A percentile compares a stretch with the other conserved stretches of the same genome.
phyloP scores from a whole-genome alignment of 345 rosid species.

The Toxicodendron radicans region DNA sequence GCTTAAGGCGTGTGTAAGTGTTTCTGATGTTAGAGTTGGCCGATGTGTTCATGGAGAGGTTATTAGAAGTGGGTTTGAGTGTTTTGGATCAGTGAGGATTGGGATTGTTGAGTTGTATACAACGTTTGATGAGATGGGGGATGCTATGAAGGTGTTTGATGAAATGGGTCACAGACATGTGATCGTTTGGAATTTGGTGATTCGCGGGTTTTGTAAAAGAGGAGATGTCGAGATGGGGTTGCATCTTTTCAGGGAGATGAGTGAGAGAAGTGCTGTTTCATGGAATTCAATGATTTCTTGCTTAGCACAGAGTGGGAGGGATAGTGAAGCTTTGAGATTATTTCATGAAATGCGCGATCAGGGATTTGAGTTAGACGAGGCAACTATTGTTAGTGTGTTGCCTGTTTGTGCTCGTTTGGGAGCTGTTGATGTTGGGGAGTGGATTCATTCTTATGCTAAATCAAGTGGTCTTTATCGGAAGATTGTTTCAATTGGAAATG shows the following conservation, averaged over 20 bases:
- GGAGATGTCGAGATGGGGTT: slow-evolving; percentile 57
- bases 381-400: slow-evolving; percentile 56
- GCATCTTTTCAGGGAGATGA: slow-evolving; percentile 52
- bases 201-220: slow-evolving; percentile 57
- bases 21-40: slow-evolving; percentile 40
- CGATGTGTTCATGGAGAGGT: slow-evolving; percentile 54
- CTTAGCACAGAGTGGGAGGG: slow-evolving; percentile 55
- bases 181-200: slow-evolving; percentile 66
- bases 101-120: slow-evolving; percentile 62
- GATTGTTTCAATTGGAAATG: slow-evolving; percentile 56
- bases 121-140: slow-evolving; percentile 45
- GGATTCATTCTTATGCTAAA: slow-evolving; percentile 53
- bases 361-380: slow-evolving; percentile 61
- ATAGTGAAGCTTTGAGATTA: slow-evolving; percentile 55
- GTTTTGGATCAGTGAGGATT: slow-evolving; percentile 47
- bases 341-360: slow-evolving; percentile 60
- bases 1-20: slow-evolving; percentile 56
- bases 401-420: slow-evolving; percentile 67
- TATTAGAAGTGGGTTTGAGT: slow-evolving; percentile 44
- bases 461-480: slow-evolving; percentile 40
- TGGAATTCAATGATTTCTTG: slow-evolving; percentile 73
- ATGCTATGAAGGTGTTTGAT: slow-evolving; percentile 56
- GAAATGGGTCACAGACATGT: slow-evolving; percentile 54
- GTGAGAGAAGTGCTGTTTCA: slow-evolving; percentile 51
- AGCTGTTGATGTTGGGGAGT: slow-evolving; percentile 46